Conservation (phyloP, 495 filamentous ascomycete species). For the Chlorociboria aeruginascens region DNA sequence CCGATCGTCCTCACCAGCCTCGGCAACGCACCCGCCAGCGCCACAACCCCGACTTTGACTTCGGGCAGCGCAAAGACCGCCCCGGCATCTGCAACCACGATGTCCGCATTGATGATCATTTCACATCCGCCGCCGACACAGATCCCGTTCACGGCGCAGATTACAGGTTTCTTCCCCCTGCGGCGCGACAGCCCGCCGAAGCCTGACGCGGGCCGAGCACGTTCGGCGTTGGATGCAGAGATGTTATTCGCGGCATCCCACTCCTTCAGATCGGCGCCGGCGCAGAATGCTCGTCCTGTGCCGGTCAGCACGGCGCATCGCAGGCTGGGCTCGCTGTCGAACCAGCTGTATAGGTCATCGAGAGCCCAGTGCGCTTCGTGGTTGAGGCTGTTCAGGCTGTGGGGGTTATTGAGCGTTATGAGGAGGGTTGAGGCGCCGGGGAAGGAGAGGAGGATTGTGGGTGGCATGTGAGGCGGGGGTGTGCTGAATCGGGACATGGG, state of each 20-base stretch:
- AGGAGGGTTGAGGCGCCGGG: constrained; percentile 32
- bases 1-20: constrained; percentile 53
- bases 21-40: constrained; percentile 57
- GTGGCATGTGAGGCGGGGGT: not conserved
- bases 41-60: constrained; percentile 55
- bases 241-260: constrained; percentile 26
- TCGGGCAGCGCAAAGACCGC: constrained; percentile 56
- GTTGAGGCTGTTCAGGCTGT: constrained; percentile 45
- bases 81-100: constrained; percentile 44
- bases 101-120: constrained; percentile 57
- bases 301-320: constrained; percentile 47
- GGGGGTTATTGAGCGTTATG: constrained; percentile 48
- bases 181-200: constrained; percentile 44
- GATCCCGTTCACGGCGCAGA: constrained; percentile 67
- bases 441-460: not conserved
- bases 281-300: constrained; percentile 41
- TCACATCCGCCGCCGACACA: constrained; percentile 66
- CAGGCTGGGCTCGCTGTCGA: constrained; percentile 41
- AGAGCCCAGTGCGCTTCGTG: constrained; percentile 37
- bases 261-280: constrained; percentile 47
- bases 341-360: constrained; percentile 42
- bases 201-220: constrained; percentile 30
- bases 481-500: too few relatives aligned
- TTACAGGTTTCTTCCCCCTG: constrained; percentile 49
- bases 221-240: not conserved